Base-by-base conservation (phyloP, 306 rosid genomes). In the Adenanthera pavonina region DNA sequence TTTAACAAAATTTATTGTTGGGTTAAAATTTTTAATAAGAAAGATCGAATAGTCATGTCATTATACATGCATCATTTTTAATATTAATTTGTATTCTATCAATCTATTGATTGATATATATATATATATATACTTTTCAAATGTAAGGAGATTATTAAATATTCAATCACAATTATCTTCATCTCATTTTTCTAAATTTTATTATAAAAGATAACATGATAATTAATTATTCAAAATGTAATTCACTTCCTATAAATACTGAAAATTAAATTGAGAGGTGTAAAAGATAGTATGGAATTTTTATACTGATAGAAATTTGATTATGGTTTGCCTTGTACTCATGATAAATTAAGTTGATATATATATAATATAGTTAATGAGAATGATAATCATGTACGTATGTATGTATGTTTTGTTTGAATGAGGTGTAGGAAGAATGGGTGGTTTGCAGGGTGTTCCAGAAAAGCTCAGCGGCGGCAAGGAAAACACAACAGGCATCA, bases 371-470 rank as follows among this genome's bases (percentile, higher is more conserved):
- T 25, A 10, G 6, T 60, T 8, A 38, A 3, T 41, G 64, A 49
- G 47, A 16, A 51, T 36, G 62, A 19, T 8, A 40, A 25, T 25
- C 43, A 2, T 2, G 13, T 25, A 25, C 30, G n/a, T 56, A n/a
- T n/a, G 38, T 52, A 73, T 3, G 25, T 1, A 60, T 10, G 66
- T 20, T 60, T 25, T 25, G n/a, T 34, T 3, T 33, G 68, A 61
- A 34, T 64, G 17, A 48, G 2, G 44, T 15, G 0, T 87, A 93
- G 97, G 97, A 93, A 84, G 97, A 93, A 77, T 93, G 96, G 96
- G 97, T 90, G 88, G 86, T 93, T 68, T 90, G 92, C 53, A 89
- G 94, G 86, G 86, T 92, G 43, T 92, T 92, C 81, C 87, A 92
- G 30, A 92, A 90, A 82, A 86, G 85, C 47, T 52, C 72, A 43